A percentile compares a stretch with the other conserved stretches of the same genome.
Conservation (phyloP, 106 monocot genomes). For the Dendrobium huoshanense region DNA sequence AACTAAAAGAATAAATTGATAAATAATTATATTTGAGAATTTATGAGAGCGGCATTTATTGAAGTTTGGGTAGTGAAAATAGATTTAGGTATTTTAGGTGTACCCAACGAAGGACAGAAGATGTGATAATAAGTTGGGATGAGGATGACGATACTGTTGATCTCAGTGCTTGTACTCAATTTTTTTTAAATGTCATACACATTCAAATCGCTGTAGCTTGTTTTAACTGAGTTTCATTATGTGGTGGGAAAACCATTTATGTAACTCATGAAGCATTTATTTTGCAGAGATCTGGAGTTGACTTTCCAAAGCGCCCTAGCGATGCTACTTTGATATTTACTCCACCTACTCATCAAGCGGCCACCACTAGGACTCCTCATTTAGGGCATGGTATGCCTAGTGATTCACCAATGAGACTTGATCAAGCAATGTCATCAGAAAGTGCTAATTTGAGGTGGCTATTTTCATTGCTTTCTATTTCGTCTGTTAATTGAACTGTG, state of each 20-base stretch:
- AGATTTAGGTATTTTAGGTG: too few species aligned
- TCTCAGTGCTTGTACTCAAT: too few species aligned
- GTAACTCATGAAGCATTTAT: conserved; percentile 1
- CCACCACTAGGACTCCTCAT: conserved; percentile 22
- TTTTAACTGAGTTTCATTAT: too few species aligned
- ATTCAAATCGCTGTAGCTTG: too few species aligned
- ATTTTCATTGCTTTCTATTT: background rate
- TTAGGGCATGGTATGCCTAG: conserved; percentile 49
- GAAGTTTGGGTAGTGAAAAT: too few species aligned
- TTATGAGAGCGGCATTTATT: too few species aligned
- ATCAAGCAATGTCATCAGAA: conserved; percentile 86
- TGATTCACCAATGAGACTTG: conserved; percentile 51
- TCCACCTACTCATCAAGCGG: conserved; percentile 32
- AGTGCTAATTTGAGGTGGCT: conserved; percentile 56
- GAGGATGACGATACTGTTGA: too few species aligned
- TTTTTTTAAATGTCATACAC: too few species aligned
- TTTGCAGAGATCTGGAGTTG: conserved; percentile 60
- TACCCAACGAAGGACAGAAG: too few species aligned
- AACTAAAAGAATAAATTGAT: too few species aligned
- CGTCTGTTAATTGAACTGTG: background rate
- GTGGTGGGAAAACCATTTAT: background rate
- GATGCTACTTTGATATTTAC: conserved; percentile 73
- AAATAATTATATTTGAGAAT: too few species aligned
- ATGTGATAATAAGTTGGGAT: too few species aligned
- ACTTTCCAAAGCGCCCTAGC: conserved; percentile 59